Evolutionary conservation across 768 basidiomycete species (phyloP), one percentile per base, ranked within the genome.

Genomic region (Amyloporia xantha): DNA sequence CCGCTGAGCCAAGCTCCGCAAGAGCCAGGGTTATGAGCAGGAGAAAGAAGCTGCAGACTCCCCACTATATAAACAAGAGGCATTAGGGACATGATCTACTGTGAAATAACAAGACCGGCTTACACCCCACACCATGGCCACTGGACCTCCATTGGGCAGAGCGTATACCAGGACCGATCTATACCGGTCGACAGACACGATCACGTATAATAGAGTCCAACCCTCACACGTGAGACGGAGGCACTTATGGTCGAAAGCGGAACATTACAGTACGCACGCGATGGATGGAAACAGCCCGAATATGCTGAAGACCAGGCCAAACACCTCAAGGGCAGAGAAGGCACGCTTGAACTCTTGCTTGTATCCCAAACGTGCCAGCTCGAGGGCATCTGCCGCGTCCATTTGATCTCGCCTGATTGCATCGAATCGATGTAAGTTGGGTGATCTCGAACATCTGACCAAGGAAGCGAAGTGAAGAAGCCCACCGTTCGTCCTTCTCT

Each of bases 261-360:
- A n/a, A n/a, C n/a, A n/a, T n/a, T n/a, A n/a, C n/a, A n/a, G n/a
- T n/a, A 45, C 51, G 6, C 42, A 58, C 54, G 54, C 49, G 11
- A 58, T 58, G 21, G 54, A 58, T 3, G 67, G 61, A 10, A 68
- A 53, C 17, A 65, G 33, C 0, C 62, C 65, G 7, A 64, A 63
- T 23, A 67, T 60, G 40, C 59, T 62, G 51, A 68, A 66, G 5
- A 59, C 59, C 24, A 66, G 43, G 2, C 63, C 66, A 41, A 67
- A 65, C 1, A 66, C 60, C 49, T 80, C 77, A 3, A 78, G 54
- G 0, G 76, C 71, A 4, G 70, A 67, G 52, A 79, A 81, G 0
- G 71, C 75, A 27, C 79, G 65, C 53, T 74, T 75, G 57, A 81
- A 77, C 58, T 81, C 77, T 59, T 75, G 73, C 60, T 71, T 73